Conservation (phyloP, 2,329 filamentous ascomycete species). For the Didymellaceae sp. region DNA sequence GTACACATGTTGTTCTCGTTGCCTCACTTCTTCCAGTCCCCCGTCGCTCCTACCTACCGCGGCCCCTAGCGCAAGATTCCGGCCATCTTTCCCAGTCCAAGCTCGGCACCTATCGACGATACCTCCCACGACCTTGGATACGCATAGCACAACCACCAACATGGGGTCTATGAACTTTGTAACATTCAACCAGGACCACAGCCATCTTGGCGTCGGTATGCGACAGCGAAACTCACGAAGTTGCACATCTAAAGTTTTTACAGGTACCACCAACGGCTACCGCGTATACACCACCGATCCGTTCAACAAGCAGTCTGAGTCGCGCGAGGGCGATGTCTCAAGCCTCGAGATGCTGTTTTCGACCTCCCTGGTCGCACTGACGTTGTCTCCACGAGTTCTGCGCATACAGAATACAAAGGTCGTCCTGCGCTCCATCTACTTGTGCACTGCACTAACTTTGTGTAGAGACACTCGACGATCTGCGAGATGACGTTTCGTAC, state of each 20-base stretch:
- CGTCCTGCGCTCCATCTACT: constrained; percentile 15
- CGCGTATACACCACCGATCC: constrained; percentile 97
- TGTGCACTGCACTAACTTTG: constrained; percentile 1
- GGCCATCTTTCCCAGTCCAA: constrained; percentile 23
- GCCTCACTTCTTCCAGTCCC: constrained; percentile 1
- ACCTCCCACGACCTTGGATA: constrained; percentile 10
- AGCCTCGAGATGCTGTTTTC: constrained; percentile 99
- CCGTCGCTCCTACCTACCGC: constrained; percentile 13
- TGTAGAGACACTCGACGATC: constrained; percentile 77
- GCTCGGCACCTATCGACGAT: constrained; percentile 21
- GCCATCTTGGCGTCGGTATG: constrained; percentile 91
- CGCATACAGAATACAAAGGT: constrained; percentile 99
- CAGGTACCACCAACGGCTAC: constrained; percentile 91
- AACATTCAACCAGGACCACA: constrained; percentile 99
- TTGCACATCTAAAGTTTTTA: constrained; percentile 15
- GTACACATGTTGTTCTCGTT: constrained; percentile 23
- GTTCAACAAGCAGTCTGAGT: constrained; percentile 93
- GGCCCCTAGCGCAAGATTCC: constrained; percentile 17
- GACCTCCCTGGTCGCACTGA: constrained; percentile 91
- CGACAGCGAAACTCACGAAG: constrained; percentile 12
- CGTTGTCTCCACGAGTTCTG: constrained; percentile 87
- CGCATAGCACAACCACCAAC: constrained; percentile 4
- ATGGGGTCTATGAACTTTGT: constrained; percentile 83
- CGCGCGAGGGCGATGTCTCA: constrained; percentile 91
- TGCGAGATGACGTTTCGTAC: constrained; percentile 98